Conservation (phyloP, 2,329 filamentous ascomycete species). For the Alternaria viburni region DNA sequence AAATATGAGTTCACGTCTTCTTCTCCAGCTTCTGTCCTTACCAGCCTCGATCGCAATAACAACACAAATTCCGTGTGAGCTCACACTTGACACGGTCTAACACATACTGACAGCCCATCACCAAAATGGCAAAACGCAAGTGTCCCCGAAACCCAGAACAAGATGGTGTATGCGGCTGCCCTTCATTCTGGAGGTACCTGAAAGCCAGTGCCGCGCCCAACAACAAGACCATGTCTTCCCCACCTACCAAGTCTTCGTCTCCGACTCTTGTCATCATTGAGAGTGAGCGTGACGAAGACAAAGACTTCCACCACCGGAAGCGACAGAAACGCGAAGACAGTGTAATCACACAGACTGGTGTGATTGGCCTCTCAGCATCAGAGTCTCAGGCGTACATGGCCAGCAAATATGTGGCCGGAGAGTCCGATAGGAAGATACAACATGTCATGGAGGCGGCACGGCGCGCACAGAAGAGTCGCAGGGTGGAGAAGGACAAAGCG, state of each 20-base stretch:
- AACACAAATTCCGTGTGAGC: background rate
- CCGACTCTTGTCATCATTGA: background rate
- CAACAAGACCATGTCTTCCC: background rate
- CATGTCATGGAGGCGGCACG: background rate
- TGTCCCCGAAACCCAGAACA: slow-evolving; percentile 16
- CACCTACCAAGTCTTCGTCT: background rate
- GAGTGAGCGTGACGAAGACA: background rate
- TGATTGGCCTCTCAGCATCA: background rate
- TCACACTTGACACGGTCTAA: background rate
- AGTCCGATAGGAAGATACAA: background rate
- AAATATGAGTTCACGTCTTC: background rate
- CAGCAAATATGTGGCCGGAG: background rate
- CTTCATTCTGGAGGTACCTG: slow-evolving; percentile 24
- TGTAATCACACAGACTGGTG: background rate
- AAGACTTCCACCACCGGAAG: background rate
- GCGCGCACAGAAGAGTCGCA: background rate
- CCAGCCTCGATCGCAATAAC: background rate
- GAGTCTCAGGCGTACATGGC: background rate
- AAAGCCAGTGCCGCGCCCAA: background rate
- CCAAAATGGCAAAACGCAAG: background rate
- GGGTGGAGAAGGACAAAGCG: background rate
- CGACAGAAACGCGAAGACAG: background rate
- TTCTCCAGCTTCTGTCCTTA: background rate
- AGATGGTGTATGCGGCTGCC: slow-evolving; percentile 36
- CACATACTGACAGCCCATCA: background rate